phyloP scores from a whole-genome alignment of 306 rosid species.

The Parietaria judaica region DNA sequence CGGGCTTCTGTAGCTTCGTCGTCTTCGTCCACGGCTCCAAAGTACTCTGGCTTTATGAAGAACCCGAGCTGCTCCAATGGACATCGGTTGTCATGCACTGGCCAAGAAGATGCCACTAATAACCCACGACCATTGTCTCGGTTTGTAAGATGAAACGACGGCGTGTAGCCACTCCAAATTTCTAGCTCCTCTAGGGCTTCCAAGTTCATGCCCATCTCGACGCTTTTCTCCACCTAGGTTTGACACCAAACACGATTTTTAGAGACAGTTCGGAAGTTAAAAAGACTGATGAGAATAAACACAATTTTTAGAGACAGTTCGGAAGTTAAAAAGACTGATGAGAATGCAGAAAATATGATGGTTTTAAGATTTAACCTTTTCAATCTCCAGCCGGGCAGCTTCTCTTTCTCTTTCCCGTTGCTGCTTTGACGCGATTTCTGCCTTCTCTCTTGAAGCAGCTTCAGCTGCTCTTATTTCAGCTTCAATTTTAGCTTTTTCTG shows the following conservation, averaged over 20 bases:
- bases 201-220: conserved; percentile 53
- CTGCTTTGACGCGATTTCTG: conserved; percentile 43
- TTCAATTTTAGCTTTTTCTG: conserved; percentile 76
- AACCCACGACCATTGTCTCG: conserved; percentile 19
- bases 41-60: conserved; percentile 55
- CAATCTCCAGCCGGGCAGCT: conserved; percentile 68
- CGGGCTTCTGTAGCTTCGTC: conserved; percentile 31
- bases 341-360: background rate
- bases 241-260: background rate
- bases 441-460: conserved; percentile 46
- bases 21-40: conserved; percentile 48
- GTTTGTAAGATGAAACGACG: conserved; percentile 19
- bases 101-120: conserved; percentile 23
- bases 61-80: conserved; percentile 77
- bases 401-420: conserved; percentile 70
- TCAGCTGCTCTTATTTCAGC: conserved; percentile 70
- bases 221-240: conserved; percentile 59
- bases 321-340: background rate
- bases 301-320: background rate
- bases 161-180: conserved; percentile 43
- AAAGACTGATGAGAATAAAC: no score
- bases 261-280: background rate
- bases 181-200: conserved; percentile 57
- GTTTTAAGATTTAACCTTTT: conserved; percentile 36
- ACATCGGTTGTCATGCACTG: conserved; percentile 16